A percentile compares a stretch with the other conserved stretches of the same genome.
These are phyloP conservation scores for Bretschneidera sinensis DNA, from an alignment of 345 rosid species.

Conservation along the genomic window DNA sequence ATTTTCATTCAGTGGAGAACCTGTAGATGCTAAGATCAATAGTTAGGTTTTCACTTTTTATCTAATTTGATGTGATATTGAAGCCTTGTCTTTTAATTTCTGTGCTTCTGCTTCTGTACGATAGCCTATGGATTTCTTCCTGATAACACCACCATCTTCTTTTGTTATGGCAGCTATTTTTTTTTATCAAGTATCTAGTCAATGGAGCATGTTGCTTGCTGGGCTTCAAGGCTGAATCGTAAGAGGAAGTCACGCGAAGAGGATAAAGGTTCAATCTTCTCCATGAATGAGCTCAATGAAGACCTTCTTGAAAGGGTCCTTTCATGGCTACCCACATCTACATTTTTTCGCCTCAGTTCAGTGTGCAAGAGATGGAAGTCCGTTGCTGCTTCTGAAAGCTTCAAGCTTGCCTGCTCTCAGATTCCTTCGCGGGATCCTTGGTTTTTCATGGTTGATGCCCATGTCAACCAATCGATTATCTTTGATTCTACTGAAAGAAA, in stretches of 20 bases:
- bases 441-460: conserved; percentile 66
- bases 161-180: conserved; percentile 16
- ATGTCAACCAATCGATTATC: conserved; percentile 36
- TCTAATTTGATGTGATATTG: conserved; percentile 6
- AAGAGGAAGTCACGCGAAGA: conserved; percentile 56
- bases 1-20: no score
- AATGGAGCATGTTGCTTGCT: conserved; percentile 27
- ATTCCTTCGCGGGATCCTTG: conserved; percentile 74
- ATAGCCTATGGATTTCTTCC: neutral
- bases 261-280: conserved; percentile 27
- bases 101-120: no score
- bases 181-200: conserved; percentile 11
- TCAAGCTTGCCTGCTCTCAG: conserved; percentile 72
- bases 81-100: neutral
- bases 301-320: conserved; percentile 82
- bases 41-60: conserved; percentile 8
- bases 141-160: conserved; percentile 1
- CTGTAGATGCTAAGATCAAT: conserved; percentile 4
- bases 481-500: conserved; percentile 58
- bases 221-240: conserved; percentile 23
- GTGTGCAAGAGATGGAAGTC: conserved; percentile 93
- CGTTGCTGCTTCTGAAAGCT: conserved; percentile 52
- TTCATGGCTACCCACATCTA: conserved; percentile 77
- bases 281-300: conserved; percentile 64
- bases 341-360: conserved; percentile 54